Percentiles rank a stretch among this genome's conserved stretches.
These are phyloP conservation scores for Globomyces pollinis-pini DNA, from an alignment of 192 early-diverging fungal genomes.

Conservation along the genomic window DNA sequence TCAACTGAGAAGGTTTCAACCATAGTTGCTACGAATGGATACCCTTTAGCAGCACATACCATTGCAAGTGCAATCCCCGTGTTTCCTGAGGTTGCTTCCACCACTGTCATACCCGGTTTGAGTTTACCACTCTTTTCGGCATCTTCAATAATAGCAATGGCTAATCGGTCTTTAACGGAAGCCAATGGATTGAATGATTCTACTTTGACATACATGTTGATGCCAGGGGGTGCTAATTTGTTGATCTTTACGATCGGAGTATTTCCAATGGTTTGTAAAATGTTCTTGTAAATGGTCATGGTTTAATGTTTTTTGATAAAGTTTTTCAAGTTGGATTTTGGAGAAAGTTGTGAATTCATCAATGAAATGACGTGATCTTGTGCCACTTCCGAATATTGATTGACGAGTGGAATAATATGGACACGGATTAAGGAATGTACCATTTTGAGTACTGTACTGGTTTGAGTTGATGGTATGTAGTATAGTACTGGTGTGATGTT, in stretches of 20 bases:
- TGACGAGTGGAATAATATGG: too few relatives aligned
- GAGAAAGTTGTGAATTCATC: too few relatives aligned
- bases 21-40: constrained; percentile 35
- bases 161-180: constrained; percentile 31
- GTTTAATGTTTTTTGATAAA: too few relatives aligned
- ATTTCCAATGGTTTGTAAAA: constrained; percentile 19
- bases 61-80: constrained; percentile 35
- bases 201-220: constrained; percentile 29
- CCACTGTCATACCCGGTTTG: constrained; percentile 29
- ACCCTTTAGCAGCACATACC: constrained; percentile 35
- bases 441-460: too few relatives aligned
- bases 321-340: too few relatives aligned
- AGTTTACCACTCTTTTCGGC: constrained; percentile 25
- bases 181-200: constrained; percentile 29
- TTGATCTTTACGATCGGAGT: constrained; percentile 30
- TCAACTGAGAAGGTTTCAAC: constrained; percentile 35
- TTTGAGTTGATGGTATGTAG: too few relatives aligned
- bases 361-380: too few relatives aligned
- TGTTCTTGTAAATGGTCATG: too few relatives aligned
- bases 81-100: constrained; percentile 27
- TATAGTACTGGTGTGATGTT: too few relatives aligned
- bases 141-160: constrained; percentile 31
- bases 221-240: constrained; percentile 22
- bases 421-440: too few relatives aligned
- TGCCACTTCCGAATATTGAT: too few relatives aligned